phyloP scores from a whole-genome alignment of 202 grass and related monocot genomes.

The Panicum hallii region DNA sequence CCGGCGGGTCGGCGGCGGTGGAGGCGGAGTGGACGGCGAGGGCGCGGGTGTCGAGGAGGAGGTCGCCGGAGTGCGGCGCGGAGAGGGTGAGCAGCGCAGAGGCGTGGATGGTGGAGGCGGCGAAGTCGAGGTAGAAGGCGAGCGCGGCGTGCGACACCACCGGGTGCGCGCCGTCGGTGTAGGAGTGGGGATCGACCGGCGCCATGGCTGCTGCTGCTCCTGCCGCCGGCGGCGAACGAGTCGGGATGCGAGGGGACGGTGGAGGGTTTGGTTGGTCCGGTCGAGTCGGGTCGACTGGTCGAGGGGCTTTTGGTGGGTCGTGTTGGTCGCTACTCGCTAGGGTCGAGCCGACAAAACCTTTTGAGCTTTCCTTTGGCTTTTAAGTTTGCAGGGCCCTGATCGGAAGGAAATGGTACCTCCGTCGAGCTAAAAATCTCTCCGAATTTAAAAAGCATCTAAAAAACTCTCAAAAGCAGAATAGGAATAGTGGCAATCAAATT shows the following conservation, averaged over 20 bases:
- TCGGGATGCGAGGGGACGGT: background rate
- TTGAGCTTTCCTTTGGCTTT: background rate
- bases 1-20: constrained; percentile 41
- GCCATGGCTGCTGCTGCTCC: constrained; percentile 59
- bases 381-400: background rate
- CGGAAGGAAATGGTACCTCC: background rate
- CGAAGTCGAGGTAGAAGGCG: constrained; percentile 89
- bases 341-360: constrained; percentile 11
- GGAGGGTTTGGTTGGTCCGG: background rate
- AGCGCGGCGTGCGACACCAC: constrained; percentile 58
- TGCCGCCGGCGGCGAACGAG: background rate
- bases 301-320: background rate
- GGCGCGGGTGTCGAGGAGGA: constrained; percentile 75
- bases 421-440: background rate
- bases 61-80: constrained; percentile 62
- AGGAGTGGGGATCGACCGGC: constrained; percentile 92
- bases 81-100: constrained; percentile 80
- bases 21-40: constrained; percentile 58
- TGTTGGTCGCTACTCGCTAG: background rate
- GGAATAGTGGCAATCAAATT: background rate
- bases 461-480: background rate
- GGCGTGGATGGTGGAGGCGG: constrained; percentile 67
- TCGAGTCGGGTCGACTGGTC: background rate
- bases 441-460: background rate
- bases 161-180: constrained; percentile 65